phyloP scores from a whole-genome alignment of 257 asterid genomes.

The Solanum ossicruentum region DNA sequence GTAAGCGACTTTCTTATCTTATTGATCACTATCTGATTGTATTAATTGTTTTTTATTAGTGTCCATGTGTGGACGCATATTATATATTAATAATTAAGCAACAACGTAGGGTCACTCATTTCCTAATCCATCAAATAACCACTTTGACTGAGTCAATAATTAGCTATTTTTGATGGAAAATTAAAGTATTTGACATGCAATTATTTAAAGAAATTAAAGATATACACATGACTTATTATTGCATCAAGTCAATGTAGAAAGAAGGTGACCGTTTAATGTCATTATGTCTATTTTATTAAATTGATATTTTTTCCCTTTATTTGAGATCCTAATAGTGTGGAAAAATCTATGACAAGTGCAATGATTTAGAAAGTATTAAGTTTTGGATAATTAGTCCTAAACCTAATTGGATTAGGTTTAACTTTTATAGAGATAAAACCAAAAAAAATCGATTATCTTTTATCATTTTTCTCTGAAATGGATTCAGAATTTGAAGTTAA shows the following conservation, averaged over 20 bases:
- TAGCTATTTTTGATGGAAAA: background rate
- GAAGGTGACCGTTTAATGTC: background rate
- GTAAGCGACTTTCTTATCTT: background rate
- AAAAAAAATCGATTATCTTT: background rate
- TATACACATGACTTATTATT: background rate
- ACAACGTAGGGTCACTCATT: background rate
- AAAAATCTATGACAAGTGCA: background rate
- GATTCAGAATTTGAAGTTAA: background rate
- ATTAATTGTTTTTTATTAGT: too few relatives aligned
- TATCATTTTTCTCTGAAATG: background rate
- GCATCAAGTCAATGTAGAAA: background rate
- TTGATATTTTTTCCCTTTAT: background rate
- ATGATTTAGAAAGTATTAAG: background rate
- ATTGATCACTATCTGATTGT: too few relatives aligned
- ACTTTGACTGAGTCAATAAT: background rate
- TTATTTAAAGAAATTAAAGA: background rate
- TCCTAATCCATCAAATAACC: background rate
- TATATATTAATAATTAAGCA: background rate
- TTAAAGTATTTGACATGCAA: background rate
- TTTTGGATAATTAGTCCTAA: background rate
- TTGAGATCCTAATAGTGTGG: constrained; percentile 1
- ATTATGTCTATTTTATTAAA: background rate
- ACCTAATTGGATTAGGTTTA: background rate
- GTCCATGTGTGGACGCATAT: background rate
- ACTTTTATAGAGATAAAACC: too few relatives aligned